Percentiles rank a stretch among this genome's conserved stretches.
Evolutionary conservation across 805 yeast species (phyloP).

Genomic region (Nematodospora valgi): DNA sequence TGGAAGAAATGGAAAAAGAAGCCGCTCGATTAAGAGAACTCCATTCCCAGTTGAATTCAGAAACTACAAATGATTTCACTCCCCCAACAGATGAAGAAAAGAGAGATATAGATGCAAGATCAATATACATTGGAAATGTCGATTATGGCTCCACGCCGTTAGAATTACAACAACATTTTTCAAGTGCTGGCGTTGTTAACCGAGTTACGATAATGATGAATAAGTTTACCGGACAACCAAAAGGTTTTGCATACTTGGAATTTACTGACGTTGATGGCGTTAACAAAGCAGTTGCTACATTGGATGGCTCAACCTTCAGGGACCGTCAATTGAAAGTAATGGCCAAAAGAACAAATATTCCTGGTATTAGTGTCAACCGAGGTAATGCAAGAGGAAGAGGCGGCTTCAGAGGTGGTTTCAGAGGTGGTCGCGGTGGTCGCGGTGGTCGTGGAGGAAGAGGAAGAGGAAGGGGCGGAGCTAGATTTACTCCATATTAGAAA

Average conservation of each 20-base stretch:
- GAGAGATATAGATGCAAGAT: slow-evolving; percentile 70
- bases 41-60: slow-evolving; percentile 34
- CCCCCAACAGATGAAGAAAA: slow-evolving; percentile 33
- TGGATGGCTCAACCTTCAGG: slow-evolving; percentile 63
- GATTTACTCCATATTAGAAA: slow-evolving; percentile 18
- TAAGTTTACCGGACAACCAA: slow-evolving; percentile 74
- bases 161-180: slow-evolving; percentile 73
- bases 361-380: slow-evolving; percentile 49
- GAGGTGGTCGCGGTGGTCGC: slow-evolving; percentile 23
- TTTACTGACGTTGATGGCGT: slow-evolving; percentile 68
- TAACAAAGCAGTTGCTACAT: slow-evolving; percentile 53
- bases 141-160: slow-evolving; percentile 77
- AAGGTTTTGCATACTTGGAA: slow-evolving; percentile 85
- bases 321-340: slow-evolving; percentile 71
- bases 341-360: slow-evolving; percentile 78
- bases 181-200: slow-evolving; percentile 66
- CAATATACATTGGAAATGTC: slow-evolving; percentile 80
- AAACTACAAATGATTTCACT: slow-evolving; percentile 6
- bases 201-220: slow-evolving; percentile 76
- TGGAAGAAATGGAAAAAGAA: slow-evolving; percentile 59
- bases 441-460: slow-evolving; percentile 20
- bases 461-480: slow-evolving; percentile 16
- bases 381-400: slow-evolving; percentile 30
- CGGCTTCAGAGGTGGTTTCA: slow-evolving; percentile 14
- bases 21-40: slow-evolving; percentile 58